These are phyloP conservation scores for Avena insularis DNA, from an alignment of 176 grass and related monocot species.

Conservation along the genomic window DNA sequence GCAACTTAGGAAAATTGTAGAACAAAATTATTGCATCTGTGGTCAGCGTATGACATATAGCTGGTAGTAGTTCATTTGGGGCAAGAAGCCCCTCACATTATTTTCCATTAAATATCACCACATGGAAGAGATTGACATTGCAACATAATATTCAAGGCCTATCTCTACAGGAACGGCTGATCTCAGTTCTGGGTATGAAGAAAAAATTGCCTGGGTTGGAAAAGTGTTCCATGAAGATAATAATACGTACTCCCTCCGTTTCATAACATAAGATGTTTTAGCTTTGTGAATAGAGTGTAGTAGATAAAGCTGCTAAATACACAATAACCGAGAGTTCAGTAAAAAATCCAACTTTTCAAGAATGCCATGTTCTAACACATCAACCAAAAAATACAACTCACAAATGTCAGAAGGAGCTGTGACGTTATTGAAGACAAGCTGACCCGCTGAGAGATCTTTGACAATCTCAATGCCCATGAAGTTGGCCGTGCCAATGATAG, in stretches of 20 bases:
- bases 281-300: neutral
- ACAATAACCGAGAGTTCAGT: neutral
- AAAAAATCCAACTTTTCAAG: neutral
- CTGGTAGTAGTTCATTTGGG: neutral
- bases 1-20: neutral
- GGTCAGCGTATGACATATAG: neutral
- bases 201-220: neutral
- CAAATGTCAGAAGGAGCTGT: conserved; percentile 2
- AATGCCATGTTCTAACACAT: neutral
- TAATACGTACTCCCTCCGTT: too few species aligned
- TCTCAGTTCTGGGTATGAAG: neutral
- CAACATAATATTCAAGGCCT: neutral
- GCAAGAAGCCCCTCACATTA: neutral
- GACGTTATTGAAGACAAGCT: conserved; percentile 6
- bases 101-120: conserved; percentile 16
- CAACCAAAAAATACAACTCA: conserved; percentile 9
- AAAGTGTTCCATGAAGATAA: conserved; percentile 32
- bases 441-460: conserved; percentile 70
- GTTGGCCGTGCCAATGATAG: conserved; percentile 82
- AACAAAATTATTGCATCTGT: neutral
- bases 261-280: too few species aligned
- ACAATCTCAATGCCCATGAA: conserved; percentile 92
- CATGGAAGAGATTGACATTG: neutral
- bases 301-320: neutral
- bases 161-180: neutral